Conservation (phyloP, 2,329 filamentous ascomycete species). For the Penicillium sp. region DNA sequence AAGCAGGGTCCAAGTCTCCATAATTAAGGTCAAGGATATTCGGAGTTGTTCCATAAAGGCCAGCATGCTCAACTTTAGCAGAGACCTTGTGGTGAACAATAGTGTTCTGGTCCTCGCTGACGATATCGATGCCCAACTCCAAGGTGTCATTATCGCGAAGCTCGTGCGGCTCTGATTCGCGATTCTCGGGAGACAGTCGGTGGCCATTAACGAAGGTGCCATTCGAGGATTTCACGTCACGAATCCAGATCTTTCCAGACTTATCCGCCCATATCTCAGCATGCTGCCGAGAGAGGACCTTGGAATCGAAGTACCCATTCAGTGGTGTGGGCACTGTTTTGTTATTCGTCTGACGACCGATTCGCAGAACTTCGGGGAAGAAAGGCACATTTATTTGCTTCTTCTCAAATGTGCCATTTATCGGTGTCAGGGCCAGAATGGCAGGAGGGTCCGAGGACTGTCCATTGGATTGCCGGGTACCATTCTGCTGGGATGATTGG, state of each 20-base stretch:
- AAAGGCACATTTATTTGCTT: slow-evolving; percentile 94
- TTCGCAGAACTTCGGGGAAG: slow-evolving; percentile 86
- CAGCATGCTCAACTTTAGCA: slow-evolving; percentile 92
- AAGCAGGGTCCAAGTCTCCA: slow-evolving; percentile 76
- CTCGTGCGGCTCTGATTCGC: slow-evolving; percentile 93
- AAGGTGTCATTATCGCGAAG: slow-evolving; percentile 85
- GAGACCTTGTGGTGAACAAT: slow-evolving; percentile 98
- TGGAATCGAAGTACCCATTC: slow-evolving; percentile 97
- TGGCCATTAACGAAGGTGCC: slow-evolving; percentile 96
- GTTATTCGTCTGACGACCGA: slow-evolving; percentile 93
- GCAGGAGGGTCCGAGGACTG: slow-evolving; percentile 60
- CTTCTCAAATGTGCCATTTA: slow-evolving; percentile 94
- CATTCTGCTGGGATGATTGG: slow-evolving; percentile 60
- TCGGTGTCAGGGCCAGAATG: slow-evolving; percentile 77
- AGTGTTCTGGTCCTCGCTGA: slow-evolving; percentile 97
- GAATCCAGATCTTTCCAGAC: slow-evolving; percentile 84
- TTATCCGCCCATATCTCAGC: slow-evolving; percentile 91
- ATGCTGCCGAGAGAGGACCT: slow-evolving; percentile 92
- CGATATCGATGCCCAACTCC: slow-evolving; percentile 95
- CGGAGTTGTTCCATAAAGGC: slow-evolving; percentile 65
- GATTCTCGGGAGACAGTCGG: slow-evolving; percentile 85
- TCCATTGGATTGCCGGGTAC: slow-evolving; percentile 43
- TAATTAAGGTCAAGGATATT: slow-evolving; percentile 86
- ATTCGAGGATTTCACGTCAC: slow-evolving; percentile 97
- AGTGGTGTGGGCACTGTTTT: slow-evolving; percentile 86